Base-by-base conservation (phyloP, 2,329 filamentous ascomycete genomes). In the Penicillium sp. region DNA sequence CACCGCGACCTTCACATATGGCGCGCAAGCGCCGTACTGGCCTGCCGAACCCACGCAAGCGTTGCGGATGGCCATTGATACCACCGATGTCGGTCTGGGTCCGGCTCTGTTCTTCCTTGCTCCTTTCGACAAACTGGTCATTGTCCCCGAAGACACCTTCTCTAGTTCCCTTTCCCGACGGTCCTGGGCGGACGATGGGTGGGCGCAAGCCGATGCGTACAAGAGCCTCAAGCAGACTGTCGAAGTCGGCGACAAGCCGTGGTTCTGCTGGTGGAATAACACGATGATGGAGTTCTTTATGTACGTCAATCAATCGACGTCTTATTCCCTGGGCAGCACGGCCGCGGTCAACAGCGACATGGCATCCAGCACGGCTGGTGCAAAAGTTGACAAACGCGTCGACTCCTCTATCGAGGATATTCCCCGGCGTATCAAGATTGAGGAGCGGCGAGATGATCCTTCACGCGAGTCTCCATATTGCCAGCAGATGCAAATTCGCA, bases 261-360 rank as follows among this genome's bases (percentile, higher is more conserved):
- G 83, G 83, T 84, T 82, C 60, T 88, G 84, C 65, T 80, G 79
- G 64, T 88, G 83, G 82, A 87, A 87, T 62, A 72, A 75, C 12
- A 87, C 84, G 0, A 75, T 82, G 45, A 74, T 87, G 41, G 84
- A 87, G 64, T 79, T 80, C 31, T 87, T 86, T 66, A 77, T 88
- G 39, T 88, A 86, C 60, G 72, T 81, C 45, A 76, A 80, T 46
- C 67, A 81, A 63, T 72, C 79, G 40, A 72, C 76, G 12, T 57
- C 59, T 22, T 61, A 60, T 18, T 52, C 46, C 13, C 58, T 55
- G 19, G 52, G 57, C 38, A 46, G 59, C 16, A 62, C 59, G n/a
- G 46, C 62, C 13, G 35, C 54, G 12, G 52, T 55, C 36, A 36
- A 39, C 30, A 44, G 50, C 42, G 16, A 57, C 14, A 54, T 60